Conservation (phyloP, 352 stramenopile species). For the Globisporangium yorkense region DNA sequence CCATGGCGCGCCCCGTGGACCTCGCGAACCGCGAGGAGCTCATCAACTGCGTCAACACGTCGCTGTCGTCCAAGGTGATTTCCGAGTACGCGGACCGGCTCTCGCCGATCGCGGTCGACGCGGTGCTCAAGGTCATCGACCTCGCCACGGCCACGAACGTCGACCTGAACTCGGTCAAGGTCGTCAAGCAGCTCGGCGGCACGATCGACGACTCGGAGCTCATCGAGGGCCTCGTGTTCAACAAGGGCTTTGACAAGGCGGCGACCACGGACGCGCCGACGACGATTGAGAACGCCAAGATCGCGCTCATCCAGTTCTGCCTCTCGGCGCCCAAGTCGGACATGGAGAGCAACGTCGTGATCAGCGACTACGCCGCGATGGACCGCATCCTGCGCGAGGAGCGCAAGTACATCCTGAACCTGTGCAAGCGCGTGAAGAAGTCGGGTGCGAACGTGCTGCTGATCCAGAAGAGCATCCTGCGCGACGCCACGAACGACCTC, state of each 20-base stretch:
- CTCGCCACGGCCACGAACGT: slow-evolving; percentile 92
- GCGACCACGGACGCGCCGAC: slow-evolving; percentile 38
- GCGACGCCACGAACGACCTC: slow-evolving; percentile 99
- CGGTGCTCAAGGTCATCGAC: slow-evolving; percentile 97
- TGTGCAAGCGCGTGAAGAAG: slow-evolving; percentile 99
- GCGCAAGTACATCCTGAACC: slow-evolving; percentile 97
- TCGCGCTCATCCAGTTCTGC: slow-evolving; percentile 99
- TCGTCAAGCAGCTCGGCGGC: slow-evolving; percentile 97
- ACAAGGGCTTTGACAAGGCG: slow-evolving; percentile 91
- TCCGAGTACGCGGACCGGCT: slow-evolving; percentile 96
- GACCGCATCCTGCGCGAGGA: slow-evolving; percentile 98
- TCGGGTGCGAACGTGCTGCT: slow-evolving; percentile 97
- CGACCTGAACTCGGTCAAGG: slow-evolving; percentile 96
- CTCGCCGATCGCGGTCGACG: slow-evolving; percentile 98
- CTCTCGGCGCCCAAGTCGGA: slow-evolving; percentile 99
- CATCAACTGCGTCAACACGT: slow-evolving; percentile 98
- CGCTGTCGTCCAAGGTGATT: slow-evolving; percentile 96
- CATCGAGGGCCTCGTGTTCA: slow-evolving; percentile 96
- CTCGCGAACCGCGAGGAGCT: slow-evolving; percentile 93
- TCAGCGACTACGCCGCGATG: slow-evolving; percentile 99
- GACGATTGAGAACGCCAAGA: slow-evolving; percentile 98
- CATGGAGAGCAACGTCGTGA: slow-evolving; percentile 99
- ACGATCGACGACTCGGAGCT: slow-evolving; percentile 99
- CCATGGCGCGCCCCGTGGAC: slow-evolving; percentile 90
- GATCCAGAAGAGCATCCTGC: slow-evolving; percentile 99